Conservation (phyloP, 1,139 yeast genomes). For the Saccharomycopsis hybrid region DNA sequence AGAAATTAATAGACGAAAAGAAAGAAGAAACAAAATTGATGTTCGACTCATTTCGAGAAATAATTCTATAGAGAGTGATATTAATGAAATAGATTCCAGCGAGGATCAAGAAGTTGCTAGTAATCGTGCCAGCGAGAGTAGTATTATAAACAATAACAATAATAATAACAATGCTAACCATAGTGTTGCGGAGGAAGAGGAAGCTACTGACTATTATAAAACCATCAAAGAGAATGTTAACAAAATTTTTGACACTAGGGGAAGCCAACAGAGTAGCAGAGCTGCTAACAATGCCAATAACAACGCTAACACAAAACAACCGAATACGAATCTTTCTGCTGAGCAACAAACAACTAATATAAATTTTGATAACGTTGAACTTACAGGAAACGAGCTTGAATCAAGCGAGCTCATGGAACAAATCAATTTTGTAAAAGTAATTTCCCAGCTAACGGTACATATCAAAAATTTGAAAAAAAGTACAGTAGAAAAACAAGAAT, state of each 20-base stretch:
- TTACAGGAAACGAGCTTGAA: constrained; percentile 17
- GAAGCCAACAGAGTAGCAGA: background rate
- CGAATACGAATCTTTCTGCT: too few species aligned
- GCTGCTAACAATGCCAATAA: background rate
- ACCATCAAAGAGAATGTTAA: constrained; percentile 5
- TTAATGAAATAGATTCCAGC: constrained; percentile 3
- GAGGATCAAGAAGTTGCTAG: background rate
- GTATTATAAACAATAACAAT: too few species aligned
- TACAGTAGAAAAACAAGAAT: constrained; percentile 19
- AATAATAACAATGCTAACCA: background rate
- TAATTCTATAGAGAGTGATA: constrained; percentile 14
- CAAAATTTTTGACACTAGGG: constrained; percentile 3
- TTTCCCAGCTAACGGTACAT: constrained; percentile 11
- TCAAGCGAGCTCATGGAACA: constrained; percentile 16
- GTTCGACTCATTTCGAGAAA: constrained; percentile 9
- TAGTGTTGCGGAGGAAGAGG: background rate
- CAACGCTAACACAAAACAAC: background rate
- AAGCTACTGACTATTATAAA: constrained; percentile 5
- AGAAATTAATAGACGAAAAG: background rate
- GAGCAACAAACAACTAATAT: too few species aligned
- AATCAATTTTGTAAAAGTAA: constrained; percentile 16
- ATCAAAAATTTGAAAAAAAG: constrained; percentile 19
- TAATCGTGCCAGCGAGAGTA: background rate
- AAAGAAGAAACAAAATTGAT: constrained; percentile 3
- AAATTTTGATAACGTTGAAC: background rate